phyloP scores from a whole-genome alignment of 805 yeast species.

The Wickerhamiella sorbophila region DNA sequence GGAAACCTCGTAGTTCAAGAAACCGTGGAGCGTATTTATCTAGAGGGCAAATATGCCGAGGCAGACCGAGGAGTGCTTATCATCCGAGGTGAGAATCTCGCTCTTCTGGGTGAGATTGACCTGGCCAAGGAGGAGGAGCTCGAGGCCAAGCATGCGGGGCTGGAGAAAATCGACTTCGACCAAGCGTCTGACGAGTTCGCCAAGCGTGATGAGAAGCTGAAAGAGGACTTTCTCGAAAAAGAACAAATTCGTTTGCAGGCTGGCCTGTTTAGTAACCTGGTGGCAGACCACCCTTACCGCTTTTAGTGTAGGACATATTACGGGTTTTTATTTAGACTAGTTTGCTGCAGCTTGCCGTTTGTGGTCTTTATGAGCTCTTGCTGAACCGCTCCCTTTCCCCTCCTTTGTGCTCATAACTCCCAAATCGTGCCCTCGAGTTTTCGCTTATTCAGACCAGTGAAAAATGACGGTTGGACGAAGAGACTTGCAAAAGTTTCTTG shows the following conservation, averaged over 20 bases:
- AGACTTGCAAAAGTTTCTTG: slow-evolving; percentile 54
- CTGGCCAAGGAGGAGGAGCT: slow-evolving; percentile 63
- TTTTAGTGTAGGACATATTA: slow-evolving; percentile 9
- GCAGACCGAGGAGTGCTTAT: slow-evolving; percentile 64
- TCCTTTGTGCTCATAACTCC: too few relatives aligned
- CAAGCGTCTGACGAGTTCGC: slow-evolving; percentile 38
- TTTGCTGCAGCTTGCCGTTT: too few relatives aligned
- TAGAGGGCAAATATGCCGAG: slow-evolving; percentile 47
- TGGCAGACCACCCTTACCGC: slow-evolving; percentile 14
- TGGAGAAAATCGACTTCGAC: slow-evolving; percentile 45
- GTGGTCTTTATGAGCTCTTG: too few relatives aligned
- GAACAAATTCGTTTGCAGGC: slow-evolving; percentile 10
- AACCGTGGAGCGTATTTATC: slow-evolving; percentile 64
- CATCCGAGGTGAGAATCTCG: slow-evolving; percentile 92
- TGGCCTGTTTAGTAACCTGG: slow-evolving; percentile 11
- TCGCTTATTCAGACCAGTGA: background rate
- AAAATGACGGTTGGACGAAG: slow-evolving; percentile 16
- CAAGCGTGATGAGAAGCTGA: slow-evolving; percentile 11
- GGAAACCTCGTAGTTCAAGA: slow-evolving; percentile 84
- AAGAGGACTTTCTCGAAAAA: slow-evolving; percentile 11
- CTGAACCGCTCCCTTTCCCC: too few relatives aligned
- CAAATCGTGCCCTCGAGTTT: too few relatives aligned
- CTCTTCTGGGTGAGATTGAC: slow-evolving; percentile 85
- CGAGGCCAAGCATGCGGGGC: slow-evolving; percentile 34
- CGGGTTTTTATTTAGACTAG: too few relatives aligned